Evolutionary conservation across 305 asterid species (phyloP), one percentile per base, ranked within the genome.

Genomic region (Plantago coronopus): DNA sequence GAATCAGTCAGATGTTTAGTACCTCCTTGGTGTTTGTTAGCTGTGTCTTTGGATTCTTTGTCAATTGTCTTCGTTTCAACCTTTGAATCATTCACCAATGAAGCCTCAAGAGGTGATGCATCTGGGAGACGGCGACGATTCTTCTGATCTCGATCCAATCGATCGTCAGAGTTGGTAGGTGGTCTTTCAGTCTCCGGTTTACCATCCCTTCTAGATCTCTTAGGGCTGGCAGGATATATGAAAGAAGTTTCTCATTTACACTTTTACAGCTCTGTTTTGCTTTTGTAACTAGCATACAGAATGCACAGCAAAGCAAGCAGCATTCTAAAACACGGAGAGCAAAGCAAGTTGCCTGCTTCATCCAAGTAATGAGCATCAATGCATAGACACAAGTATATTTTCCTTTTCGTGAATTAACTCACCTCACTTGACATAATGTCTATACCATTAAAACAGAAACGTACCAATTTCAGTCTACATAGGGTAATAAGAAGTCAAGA

Each of bases 141-240:
- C 69, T 67, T 82, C 21, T 66, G 78, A 66, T 78, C 84, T 50
- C 76, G 69, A 40, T 65, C 87, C 57, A 58, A 51, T 37, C 73
- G 78, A 48, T 71, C 82, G 67, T 70, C 69, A 22, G 54, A 38
- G 40, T 68, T 65, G 5, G 71, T 55, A 48, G 72, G 49, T 54
- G 68, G 59, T 61, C 84, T 78, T 70, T 81, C 95, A 61, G 76
- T 78, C 68, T 74, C 87, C 37, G 73, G 79, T 74, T 81, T 84
- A 54, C 80, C 91, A 75, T 86, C 96, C 66, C 85, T 75, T 75
- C 91, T 76, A 57, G 79, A 86, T 82, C 91, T 84, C 83, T 86
- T 91, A 34, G 94, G 97, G 81, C 98, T 91, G 71, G 48, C 55
- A 70, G 66, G 27, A 68, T 40, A 7, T 5, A 53, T 7, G 13